Evolutionary conservation across 768 basidiomycete genomes (phyloP).

Genomic region (Boletus reticuloceps): DNA sequence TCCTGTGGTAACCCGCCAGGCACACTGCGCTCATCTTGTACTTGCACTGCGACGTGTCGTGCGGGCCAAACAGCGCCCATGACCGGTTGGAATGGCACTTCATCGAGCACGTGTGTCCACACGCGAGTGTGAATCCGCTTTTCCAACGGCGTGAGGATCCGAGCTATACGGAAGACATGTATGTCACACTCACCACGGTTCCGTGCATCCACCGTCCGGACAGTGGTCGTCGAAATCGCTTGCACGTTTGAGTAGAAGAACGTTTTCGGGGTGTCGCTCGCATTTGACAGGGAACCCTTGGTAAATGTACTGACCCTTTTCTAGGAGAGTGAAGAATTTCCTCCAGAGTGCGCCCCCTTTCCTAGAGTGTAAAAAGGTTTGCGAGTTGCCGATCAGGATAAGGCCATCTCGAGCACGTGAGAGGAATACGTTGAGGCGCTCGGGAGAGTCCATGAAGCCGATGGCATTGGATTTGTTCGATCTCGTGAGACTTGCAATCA

Average conservation of each 20-base stretch:
- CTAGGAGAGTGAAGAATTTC: constrained; percentile 9
- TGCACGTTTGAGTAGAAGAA: constrained; percentile 36
- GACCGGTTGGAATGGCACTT: constrained; percentile 56
- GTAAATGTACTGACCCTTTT: constrained; percentile 7
- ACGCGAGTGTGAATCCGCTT: constrained; percentile 10
- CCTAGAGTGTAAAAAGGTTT: constrained; percentile 46
- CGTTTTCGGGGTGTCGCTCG: constrained; percentile 46
- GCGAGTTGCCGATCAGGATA: constrained; percentile 62
- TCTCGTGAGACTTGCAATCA: constrained; percentile 57
- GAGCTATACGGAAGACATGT: no score
- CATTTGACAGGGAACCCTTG: constrained; percentile 53
- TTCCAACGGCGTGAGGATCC: neutral
- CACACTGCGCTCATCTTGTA: constrained; percentile 38
- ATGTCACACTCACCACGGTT: constrained; percentile 48
- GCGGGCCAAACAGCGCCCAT: constrained; percentile 30
- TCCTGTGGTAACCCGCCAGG: constrained; percentile 39
- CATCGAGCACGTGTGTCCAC: constrained; percentile 49
- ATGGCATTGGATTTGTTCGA: constrained; percentile 57
- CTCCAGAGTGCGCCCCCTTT: constrained; percentile 15
- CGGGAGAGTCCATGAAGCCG: constrained; percentile 69
- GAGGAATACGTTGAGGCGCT: constrained; percentile 67
- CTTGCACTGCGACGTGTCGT: constrained; percentile 41
- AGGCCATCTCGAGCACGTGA: constrained; percentile 64
- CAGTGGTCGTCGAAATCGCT: constrained; percentile 50
- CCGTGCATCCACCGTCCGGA: constrained; percentile 62